A percentile compares a stretch with the other conserved stretches of the same genome.
Conservation (phyloP, 768 basidiomycete species). For the Xanthoconium stramineum region DNA sequence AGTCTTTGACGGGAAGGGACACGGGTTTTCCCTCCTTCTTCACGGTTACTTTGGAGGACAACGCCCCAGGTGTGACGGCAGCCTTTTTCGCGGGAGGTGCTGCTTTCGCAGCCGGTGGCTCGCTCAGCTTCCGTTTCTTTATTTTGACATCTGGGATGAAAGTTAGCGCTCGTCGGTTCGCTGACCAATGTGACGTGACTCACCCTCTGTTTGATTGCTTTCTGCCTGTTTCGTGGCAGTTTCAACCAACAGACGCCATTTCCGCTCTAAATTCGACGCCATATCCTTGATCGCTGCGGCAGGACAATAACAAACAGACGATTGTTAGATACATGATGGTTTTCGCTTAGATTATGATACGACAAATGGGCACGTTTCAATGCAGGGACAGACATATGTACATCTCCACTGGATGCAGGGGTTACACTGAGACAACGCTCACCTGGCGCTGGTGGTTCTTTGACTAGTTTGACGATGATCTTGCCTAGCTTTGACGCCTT, state of each 20-base stretch:
- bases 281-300: conserved; percentile 86
- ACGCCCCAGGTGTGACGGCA: conserved; percentile 37
- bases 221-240: conserved; percentile 45
- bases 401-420: conserved; percentile 26
- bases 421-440: conserved; percentile 41
- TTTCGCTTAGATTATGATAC: conserved; percentile 33
- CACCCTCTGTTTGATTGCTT: conserved; percentile 59
- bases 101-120: conserved; percentile 43
- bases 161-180: conserved; percentile 24
- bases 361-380: conserved; percentile 28
- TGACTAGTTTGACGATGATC: conserved; percentile 70
- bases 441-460: conserved; percentile 77
- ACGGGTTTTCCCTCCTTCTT: conserved; percentile 56
- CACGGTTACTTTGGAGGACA: conserved; percentile 33
- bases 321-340: conserved; percentile 66
- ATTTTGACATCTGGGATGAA: conserved; percentile 45
- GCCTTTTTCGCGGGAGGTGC: conserved; percentile 65
- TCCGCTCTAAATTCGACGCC: conserved; percentile 82
- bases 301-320: conserved; percentile 39
- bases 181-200: conserved; percentile 54
- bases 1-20: conserved; percentile 55
- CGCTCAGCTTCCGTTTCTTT: conserved; percentile 76
- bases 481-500: conserved; percentile 76
- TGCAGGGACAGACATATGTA: conserved; percentile 29
- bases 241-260: conserved; percentile 69